Base-by-base conservation (phyloP, 129 eudicot species). In the Artemisia argyi region DNA sequence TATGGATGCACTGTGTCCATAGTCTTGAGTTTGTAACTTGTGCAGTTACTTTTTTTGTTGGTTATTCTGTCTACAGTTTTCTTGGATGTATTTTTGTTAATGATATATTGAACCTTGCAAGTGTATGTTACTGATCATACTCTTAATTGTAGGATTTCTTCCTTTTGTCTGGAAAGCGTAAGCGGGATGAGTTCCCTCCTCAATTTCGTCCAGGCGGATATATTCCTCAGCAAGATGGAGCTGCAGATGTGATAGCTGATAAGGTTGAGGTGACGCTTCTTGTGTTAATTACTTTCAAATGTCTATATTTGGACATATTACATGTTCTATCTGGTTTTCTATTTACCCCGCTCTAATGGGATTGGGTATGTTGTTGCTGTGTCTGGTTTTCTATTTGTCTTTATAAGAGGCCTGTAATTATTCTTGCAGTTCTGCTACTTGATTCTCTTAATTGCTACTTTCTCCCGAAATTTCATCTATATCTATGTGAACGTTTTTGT, bases 191-290 rank as follows among this genome's bases (percentile, higher is more conserved):
- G 46, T 71, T 86, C 66, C 79, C 96, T 72, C 53, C 89, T 75
- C 96, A 74, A 58, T 84, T 73, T 75, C 86, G 68, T 60, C 71
- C 83, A 48, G 89, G 88, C 55, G 92, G 92, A 28, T 89, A 84
- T 80, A 86, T 89, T 44, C 92, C 96, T n/a, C 96, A 89, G 81
- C 89, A 86, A 79, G 96, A 89, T 86, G 96, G 96, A 72, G 87
- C 92, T 63, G 83, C 84, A 59, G 96, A 86, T 73, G 66, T 63
- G 49, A 70, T 39, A 58, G 35, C 63, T 76, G 81, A 69, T 69
- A 76, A 69, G 35, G 50, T 65, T 78, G 54, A 78, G 82, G 82
- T 78, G 28, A 59, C 44, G 11, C 57, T 72, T 72, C 42, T 72
- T 46, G 54, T 55, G 54, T 15, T 72, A 15, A 13, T 58, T 12